Percentiles rank a stretch among this genome's conserved stretches.
Conservation (phyloP, 2,329 filamentous ascomycete species). For the Tolypocladium album region DNA sequence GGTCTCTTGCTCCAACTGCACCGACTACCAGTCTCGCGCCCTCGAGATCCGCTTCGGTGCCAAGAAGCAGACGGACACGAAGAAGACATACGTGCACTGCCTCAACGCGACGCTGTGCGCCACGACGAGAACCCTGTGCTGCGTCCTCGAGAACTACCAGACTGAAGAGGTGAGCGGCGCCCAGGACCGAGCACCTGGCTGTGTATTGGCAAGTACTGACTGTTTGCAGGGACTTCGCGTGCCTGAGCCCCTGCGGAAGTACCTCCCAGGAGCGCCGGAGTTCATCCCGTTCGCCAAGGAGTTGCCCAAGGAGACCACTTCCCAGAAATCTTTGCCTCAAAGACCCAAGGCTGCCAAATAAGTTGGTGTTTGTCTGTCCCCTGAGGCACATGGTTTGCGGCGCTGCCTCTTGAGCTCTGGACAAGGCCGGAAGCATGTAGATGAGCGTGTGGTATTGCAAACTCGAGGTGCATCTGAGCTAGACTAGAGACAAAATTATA, state of each 20-base stretch:
- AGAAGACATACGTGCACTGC: constrained; percentile 89
- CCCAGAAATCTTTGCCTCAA: constrained; percentile 17
- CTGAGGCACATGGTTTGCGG: too few species aligned
- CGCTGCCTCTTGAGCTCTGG: not conserved
- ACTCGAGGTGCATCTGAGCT: not conserved
- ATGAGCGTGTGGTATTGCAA: not conserved
- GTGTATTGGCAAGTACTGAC: not conserved
- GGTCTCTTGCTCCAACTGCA: constrained; percentile 96
- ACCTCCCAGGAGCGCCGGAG: constrained; percentile 79
- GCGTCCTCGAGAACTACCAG: constrained; percentile 94
- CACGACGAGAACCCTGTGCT: constrained; percentile 87
- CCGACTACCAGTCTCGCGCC: constrained; percentile 90
- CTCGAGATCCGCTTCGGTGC: constrained; percentile 85
- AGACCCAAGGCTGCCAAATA: constrained; percentile 20
- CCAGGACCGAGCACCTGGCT: not conserved
- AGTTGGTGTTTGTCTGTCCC: not conserved
- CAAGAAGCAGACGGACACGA: constrained; percentile 73
- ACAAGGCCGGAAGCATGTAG: not conserved
- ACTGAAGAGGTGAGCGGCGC: constrained; percentile 58
- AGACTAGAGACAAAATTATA: not conserved
- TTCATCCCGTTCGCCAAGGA: constrained; percentile 87
- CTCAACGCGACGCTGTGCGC: constrained; percentile 85
- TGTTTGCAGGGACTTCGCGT: constrained; percentile 56
- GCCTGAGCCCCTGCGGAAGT: constrained; percentile 76
- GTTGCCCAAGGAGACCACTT: constrained; percentile 55